A percentile compares a stretch with the other conserved stretches of the same genome.
Conservation (phyloP, 2,329 filamentous ascomycete genomes). For the Sporothrix curviconia region DNA sequence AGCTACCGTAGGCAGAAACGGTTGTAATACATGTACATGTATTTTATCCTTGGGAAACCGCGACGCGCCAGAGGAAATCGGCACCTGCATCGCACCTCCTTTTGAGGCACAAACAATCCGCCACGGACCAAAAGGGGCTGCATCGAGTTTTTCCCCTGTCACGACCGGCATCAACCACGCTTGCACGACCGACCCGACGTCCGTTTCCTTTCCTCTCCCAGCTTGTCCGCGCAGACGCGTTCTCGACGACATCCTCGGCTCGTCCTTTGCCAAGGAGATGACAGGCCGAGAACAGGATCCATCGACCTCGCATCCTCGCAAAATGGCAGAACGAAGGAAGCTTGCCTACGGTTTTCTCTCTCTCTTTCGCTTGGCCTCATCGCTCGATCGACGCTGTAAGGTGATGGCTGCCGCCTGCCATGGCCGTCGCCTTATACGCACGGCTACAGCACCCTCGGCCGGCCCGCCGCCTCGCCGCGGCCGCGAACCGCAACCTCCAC, state of each 20-base stretch:
- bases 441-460: slow-evolving; percentile 17
- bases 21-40: no score
- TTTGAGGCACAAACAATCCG: not conserved
- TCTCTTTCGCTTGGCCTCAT: no score
- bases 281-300: no score
- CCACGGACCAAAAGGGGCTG: not conserved
- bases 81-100: no score
- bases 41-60: no score
- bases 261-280: no score
- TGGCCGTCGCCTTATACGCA: slow-evolving; percentile 36
- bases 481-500: not conserved
- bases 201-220: not conserved
- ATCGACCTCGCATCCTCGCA: no score
- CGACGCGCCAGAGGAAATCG: not conserved
- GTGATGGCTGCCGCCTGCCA: slow-evolving; percentile 27
- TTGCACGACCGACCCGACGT: not conserved
- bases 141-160: not conserved
- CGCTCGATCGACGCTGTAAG: not conserved
- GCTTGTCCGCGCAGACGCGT: no score
- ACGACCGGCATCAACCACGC: not conserved
- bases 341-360: no score
- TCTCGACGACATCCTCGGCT: no score
- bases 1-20: not conserved
- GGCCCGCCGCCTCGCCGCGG: not conserved
- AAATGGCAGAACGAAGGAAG: no score